Evolutionary conservation across 169 alveolate species (phyloP), one percentile per base, ranked within the genome.

Genomic region (Plasmodium gonderi): DNA sequence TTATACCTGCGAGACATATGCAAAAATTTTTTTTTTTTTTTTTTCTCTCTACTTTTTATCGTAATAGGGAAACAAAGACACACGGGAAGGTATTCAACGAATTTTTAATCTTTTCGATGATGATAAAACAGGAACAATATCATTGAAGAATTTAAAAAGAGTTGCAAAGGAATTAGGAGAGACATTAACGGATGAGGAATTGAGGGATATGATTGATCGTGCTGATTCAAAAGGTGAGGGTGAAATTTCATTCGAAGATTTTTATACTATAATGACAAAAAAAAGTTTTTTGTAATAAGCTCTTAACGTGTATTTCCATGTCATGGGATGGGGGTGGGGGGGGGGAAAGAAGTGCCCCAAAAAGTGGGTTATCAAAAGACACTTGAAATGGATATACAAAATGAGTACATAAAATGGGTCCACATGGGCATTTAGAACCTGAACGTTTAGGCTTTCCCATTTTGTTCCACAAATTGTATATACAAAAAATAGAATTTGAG

Each of bases 141-240:
- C 99, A 60, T 94, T 99, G 77, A 98, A 98, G 94, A 97, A 98
- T 92, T 96, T 99, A 47, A 98, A 99, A 96, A 97, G 99, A 96
- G 99, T 99, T n/a, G 99, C 99, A 9, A 97, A 97, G 92, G 99
- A 99, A 94, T 97, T 99, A 45, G 99, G 99, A 17, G 99, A 99
- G 95, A 98, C 98, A 72, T 97, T 98, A 98, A 96, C 99, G 33
- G 99, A 98, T 77, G 99, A 98, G 91, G 99, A 98, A 92, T 97
- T 99, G 80, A 95, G 99, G 89, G 99, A 99, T 92, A 98, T 99
- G 99, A 97, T 99, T 80, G 99, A 98, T 94, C 96, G 99, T 87
- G 99, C 99, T 23, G 99, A 99, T 95, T 96, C 99, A 23, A 98
- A 99, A 92, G 99, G 99, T 0, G 99, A 99, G 83, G 99, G 99